phyloP scores from a whole-genome alignment of 805 yeast genomes.

The Candida maris region DNA sequence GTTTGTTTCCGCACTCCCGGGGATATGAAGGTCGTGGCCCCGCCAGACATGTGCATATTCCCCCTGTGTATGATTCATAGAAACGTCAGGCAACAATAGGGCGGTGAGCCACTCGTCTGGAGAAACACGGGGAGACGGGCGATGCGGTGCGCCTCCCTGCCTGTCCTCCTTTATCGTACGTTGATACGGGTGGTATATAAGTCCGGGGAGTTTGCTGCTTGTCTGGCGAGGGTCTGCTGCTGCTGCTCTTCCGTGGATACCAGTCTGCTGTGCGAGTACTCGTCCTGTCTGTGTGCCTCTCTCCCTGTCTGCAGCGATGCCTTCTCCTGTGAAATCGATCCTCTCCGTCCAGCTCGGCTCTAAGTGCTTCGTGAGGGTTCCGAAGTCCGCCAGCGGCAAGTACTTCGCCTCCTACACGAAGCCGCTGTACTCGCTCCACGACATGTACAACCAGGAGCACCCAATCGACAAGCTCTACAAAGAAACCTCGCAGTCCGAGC shows the following conservation, averaged over 20 bases:
- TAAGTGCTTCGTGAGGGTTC: constrained; percentile 21
- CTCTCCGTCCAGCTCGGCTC: constrained; percentile 28
- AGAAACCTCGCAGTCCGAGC: constrained; percentile 8
- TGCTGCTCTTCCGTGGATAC: too few species aligned
- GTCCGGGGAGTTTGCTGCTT: too few species aligned
- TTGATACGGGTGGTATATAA: constrained; percentile 2
- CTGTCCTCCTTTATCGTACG: background rate
- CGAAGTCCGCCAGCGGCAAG: constrained; percentile 15
- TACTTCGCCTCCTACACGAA: constrained; percentile 24
- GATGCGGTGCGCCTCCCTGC: background rate
- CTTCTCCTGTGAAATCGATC: constrained; percentile 27
- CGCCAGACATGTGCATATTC: too few species aligned
- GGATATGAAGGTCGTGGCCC: too few species aligned
- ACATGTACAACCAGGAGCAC: constrained; percentile 24
- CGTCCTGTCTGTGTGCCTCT: too few species aligned
- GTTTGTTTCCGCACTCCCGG: too few species aligned
- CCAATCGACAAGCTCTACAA: constrained; percentile 16
- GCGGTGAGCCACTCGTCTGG: too few species aligned
- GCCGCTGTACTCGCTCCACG: constrained; percentile 20
- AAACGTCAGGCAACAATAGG: too few species aligned
- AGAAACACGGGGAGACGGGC: constrained; percentile 1
- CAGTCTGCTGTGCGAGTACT: too few species aligned
- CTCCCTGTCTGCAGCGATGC: too few species aligned
- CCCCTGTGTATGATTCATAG: too few species aligned
- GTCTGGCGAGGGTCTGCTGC: too few species aligned